Percentiles rank a stretch among this genome's conserved stretches.
These are phyloP conservation scores for Fusarium bactridioides DNA, from an alignment of 2,329 filamentous ascomycete species.

Conservation along the genomic window DNA sequence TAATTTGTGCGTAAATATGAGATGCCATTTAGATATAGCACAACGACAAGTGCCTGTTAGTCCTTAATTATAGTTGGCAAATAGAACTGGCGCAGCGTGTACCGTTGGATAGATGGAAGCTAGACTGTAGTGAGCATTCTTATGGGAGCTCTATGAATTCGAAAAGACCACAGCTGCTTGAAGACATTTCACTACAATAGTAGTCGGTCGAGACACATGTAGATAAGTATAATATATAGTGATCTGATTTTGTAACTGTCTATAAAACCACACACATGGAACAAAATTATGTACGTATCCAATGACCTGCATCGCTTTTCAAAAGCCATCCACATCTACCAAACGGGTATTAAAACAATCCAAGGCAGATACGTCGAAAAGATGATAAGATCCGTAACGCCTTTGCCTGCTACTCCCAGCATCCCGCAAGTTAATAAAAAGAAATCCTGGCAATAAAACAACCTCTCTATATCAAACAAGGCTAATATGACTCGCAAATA, in stretches of 20 bases:
- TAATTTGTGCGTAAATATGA: not conserved
- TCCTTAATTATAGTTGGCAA: not conserved
- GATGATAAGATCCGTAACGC: slow-evolving; percentile 32
- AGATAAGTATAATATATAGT: slow-evolving; percentile 2
- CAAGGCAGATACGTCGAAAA: slow-evolving; percentile 13
- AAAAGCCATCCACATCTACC: slow-evolving; percentile 33
- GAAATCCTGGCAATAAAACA: slow-evolving; percentile 7
- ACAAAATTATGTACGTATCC: slow-evolving; percentile 27
- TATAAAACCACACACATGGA: slow-evolving; percentile 29
- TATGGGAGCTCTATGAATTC: not conserved
- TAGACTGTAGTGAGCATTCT: not conserved
- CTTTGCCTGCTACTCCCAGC: slow-evolving; percentile 40
- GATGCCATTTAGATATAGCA: not conserved
- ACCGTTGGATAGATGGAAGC: not conserved
- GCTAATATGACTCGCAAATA: slow-evolving; percentile 27
- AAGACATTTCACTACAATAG: too few relatives aligned
- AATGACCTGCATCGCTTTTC: slow-evolving; percentile 34
- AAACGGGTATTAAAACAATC: slow-evolving; percentile 36
- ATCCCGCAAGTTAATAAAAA: slow-evolving; percentile 6
- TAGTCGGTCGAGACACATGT: too few relatives aligned
- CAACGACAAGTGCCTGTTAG: not conserved
- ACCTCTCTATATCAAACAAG: slow-evolving; percentile 31
- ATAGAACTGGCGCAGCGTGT: not conserved
- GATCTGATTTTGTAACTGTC: slow-evolving; percentile 30
- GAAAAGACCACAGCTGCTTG: not conserved